A percentile compares a stretch with the other conserved stretches of the same genome.
Conservation (phyloP, 345 rosid genomes). For the Salix dunnii region DNA sequence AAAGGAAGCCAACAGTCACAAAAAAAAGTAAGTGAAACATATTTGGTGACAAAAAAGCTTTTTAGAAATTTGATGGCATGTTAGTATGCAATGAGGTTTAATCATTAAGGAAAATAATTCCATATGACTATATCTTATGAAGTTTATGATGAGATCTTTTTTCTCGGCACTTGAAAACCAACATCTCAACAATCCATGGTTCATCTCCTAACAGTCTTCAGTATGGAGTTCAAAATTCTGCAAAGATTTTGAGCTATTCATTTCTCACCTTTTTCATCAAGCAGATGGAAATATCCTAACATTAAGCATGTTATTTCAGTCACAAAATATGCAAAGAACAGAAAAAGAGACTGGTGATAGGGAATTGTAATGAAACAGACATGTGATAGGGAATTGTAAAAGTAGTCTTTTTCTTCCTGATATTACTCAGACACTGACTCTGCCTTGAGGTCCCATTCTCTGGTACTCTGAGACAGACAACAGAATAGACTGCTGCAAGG, state of each 20-base stretch:
- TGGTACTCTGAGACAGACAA: not conserved
- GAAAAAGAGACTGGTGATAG: no score
- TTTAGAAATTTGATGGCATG: not conserved
- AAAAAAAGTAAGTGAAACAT: not conserved
- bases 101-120: not conserved
- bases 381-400: not conserved
- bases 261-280: not conserved
- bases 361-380: not conserved
- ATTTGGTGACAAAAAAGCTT: not conserved
- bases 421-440: not conserved
- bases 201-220: not conserved
- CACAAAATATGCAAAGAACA: not conserved
- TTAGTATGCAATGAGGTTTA: not conserved
- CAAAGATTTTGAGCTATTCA: not conserved
- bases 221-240: not conserved
- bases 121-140: not conserved
- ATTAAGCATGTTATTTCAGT: not conserved
- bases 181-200: not conserved
- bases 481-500: not conserved
- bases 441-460: not conserved
- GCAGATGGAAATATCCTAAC: not conserved
- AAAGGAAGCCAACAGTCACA: not conserved
- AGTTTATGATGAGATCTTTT: not conserved
- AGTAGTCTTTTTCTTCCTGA: not conserved
- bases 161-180: not conserved